A percentile compares a stretch with the other conserved stretches of the same genome.
phyloP scores from a whole-genome alignment of 225 moss, liverwort and hornwort genomes.

The Straminergon stramineum region DNA sequence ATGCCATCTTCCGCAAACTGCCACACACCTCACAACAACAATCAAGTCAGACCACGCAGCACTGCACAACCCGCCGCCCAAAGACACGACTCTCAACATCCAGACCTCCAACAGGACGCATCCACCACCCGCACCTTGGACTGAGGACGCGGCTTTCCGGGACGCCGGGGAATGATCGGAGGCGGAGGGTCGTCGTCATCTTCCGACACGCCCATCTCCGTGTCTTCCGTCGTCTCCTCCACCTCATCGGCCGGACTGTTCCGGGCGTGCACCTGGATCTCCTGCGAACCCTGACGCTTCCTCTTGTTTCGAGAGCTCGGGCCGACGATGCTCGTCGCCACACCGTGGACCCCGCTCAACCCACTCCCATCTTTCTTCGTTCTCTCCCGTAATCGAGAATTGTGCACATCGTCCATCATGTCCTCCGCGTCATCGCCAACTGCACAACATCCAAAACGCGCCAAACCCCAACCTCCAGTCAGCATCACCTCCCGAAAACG shows the following conservation, averaged over 20 bases:
- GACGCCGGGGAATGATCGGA: conserved; percentile 65
- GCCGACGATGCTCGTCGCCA: conserved; percentile 28
- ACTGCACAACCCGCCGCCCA: background rate
- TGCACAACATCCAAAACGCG: conserved; percentile 13
- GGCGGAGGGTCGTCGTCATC: conserved; percentile 90
- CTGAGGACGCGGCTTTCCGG: conserved; percentile 56
- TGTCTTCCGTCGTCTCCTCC: conserved; percentile 84
- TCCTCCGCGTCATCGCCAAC: conserved; percentile 86
- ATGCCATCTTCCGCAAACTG: conserved; percentile 79
- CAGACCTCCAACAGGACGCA: background rate
- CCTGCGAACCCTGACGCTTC: conserved; percentile 79
- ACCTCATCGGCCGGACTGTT: conserved; percentile 57
- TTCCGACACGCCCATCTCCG: conserved; percentile 70
- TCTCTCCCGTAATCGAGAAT: conserved; percentile 69
- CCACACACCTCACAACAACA: background rate
- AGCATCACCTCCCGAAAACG: background rate
- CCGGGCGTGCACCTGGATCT: conserved; percentile 52
- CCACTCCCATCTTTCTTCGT: conserved; percentile 59
- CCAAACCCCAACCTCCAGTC: background rate
- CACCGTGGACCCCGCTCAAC: conserved; percentile 15
- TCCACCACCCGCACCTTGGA: conserved; percentile 52
- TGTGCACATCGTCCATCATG: conserved; percentile 73
- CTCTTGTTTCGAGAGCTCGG: conserved; percentile 66
- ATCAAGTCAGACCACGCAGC: background rate
- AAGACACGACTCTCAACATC: background rate